Evolutionary conservation across 2,329 filamentous ascomycete genomes (phyloP).

Genomic region (Colletotrichum horii): DNA sequence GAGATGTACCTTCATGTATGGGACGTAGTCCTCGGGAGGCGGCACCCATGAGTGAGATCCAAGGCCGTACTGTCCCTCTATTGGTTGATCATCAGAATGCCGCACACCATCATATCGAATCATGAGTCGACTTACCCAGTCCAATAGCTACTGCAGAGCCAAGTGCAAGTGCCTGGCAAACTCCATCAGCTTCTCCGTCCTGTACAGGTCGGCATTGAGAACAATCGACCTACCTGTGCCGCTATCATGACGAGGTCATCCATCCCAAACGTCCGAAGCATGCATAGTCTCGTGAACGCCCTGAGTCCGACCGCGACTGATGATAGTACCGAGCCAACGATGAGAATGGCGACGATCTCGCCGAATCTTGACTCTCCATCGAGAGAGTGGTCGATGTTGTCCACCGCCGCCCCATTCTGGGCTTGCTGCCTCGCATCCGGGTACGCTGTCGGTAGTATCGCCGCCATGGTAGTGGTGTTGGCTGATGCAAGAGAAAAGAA

Average conservation of each 20-base stretch:
- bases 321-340: conserved; percentile 25
- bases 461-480: neutral
- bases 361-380: conserved; percentile 24
- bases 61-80: conserved; percentile 28
- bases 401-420: neutral
- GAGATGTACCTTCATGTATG: conserved; percentile 25
- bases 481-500: neutral
- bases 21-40: conserved; percentile 18
- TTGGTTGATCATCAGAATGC: neutral
- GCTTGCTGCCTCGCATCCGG: neutral
- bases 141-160: conserved; percentile 27
- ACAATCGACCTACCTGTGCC: conserved; percentile 18
- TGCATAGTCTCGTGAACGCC: conserved; percentile 24
- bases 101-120: neutral
- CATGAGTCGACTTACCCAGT: conserved; percentile 18
- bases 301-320: conserved; percentile 25
- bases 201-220: neutral
- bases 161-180: conserved; percentile 18
- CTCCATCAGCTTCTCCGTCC: neutral
- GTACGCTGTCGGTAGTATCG: neutral
- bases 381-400: conserved; percentile 17
- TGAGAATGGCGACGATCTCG: conserved; percentile 26
- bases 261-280: conserved; percentile 26
- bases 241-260: conserved; percentile 28
- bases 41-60: conserved; percentile 26